These are phyloP conservation scores for Colletotrichum sp. DNA, from an alignment of 2,329 filamentous ascomycete genomes.

Conservation along the genomic window DNA sequence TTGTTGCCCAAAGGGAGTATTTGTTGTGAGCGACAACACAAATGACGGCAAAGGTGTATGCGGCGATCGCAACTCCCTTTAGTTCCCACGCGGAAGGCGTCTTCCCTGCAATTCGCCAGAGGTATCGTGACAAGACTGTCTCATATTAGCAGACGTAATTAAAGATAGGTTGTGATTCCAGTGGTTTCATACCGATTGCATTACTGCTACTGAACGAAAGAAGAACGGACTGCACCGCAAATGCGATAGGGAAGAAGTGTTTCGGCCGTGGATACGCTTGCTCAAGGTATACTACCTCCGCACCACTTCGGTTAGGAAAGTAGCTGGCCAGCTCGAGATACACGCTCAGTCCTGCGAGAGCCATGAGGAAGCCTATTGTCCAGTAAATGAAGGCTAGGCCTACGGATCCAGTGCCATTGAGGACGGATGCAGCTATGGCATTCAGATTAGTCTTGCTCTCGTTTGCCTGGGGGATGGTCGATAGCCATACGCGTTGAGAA, in stretches of 20 bases:
- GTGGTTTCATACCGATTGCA: slow-evolving; percentile 49
- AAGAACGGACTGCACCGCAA: slow-evolving; percentile 67
- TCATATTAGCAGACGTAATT: not conserved
- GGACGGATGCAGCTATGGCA: slow-evolving; percentile 57
- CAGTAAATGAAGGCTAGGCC: slow-evolving; percentile 69
- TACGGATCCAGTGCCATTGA: slow-evolving; percentile 64
- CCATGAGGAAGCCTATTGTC: slow-evolving; percentile 66
- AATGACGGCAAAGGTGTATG: slow-evolving; percentile 63
- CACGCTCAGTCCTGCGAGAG: slow-evolving; percentile 57
- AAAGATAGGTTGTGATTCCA: not conserved
- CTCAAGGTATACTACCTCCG: slow-evolving; percentile 72
- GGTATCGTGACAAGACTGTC: slow-evolving; percentile 64
- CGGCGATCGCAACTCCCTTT: slow-evolving; percentile 70
- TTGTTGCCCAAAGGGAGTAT: slow-evolving; percentile 60
- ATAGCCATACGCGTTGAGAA: slow-evolving; percentile 61
- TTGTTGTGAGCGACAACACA: slow-evolving; percentile 61
- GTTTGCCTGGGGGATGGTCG: fast-evolving
- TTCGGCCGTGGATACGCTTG: slow-evolving; percentile 69
- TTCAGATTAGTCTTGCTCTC: not conserved
- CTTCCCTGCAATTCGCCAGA: slow-evolving; percentile 61
- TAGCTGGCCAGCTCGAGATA: slow-evolving; percentile 70
- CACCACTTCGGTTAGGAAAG: slow-evolving; percentile 70
- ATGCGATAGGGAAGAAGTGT: slow-evolving; percentile 68
- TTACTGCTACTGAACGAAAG: slow-evolving; percentile 72
- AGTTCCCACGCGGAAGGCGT: slow-evolving; percentile 63